Evolutionary conservation across 371 early-diverging fungal species (phyloP), one percentile per base, ranked within the genome.

Genomic region (Mortierella sp.): DNA sequence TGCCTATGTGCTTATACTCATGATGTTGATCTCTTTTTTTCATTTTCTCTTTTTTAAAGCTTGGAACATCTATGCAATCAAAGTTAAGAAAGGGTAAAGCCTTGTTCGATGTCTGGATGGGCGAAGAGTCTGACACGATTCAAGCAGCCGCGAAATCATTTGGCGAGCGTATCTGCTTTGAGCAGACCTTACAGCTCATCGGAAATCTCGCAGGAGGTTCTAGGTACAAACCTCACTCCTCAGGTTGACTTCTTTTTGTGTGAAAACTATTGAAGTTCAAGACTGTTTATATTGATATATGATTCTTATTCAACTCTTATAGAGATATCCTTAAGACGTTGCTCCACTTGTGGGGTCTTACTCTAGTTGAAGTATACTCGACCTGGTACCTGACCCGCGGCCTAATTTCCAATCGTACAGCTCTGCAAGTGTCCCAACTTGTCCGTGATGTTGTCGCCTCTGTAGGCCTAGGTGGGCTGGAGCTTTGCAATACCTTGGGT

Each of bases 51-150:
- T 49, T 31, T 8, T 32, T 42, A 19, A 64, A 84, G 80, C 82
- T 92, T 19, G 84, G 70, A 37, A 34, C 66, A 9, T 70, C 62
- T 17, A 84, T 92, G 84, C 69, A 82, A 31, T 32, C 60, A 6
- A 87, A 87, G 70, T 68, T 83, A 32, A 26, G 32, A 10, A 51
- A 70, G 10, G 89, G 88, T 37, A 65, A 80, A 49, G 31, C 65
- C 2, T 47, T 91, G 45, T 92, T 88, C 72, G 87, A 92, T 32
- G 86, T 90, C 29, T 93, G 93, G 93, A 91, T 92, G 92, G 70
- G 78, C 58, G 83, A 90, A 66, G 89, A 91, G 77, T 86, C 86
- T 49, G 90, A 92, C 58, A 67, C 80, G 1, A 88, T 93, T 49
- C 92, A 93, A 73, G 84, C 82, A 0, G 64, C 86, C 1, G 85